Conservation (phyloP, 2,329 filamentous ascomycete species). For the Microsporum canis region DNA sequence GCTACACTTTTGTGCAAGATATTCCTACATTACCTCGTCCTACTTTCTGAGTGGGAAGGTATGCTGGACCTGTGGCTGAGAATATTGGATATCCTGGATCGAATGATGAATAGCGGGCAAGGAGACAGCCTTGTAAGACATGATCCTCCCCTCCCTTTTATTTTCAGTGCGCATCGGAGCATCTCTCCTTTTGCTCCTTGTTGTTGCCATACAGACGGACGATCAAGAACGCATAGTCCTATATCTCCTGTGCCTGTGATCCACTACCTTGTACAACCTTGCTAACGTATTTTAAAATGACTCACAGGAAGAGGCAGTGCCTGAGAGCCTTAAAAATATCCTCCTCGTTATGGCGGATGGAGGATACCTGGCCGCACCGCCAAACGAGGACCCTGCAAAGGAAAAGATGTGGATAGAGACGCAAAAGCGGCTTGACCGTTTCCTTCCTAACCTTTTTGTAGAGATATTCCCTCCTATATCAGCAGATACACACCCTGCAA, state of each 20-base stretch:
- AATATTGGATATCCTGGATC: constrained; percentile 89
- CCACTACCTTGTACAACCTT: neutral
- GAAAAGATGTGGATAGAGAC: constrained; percentile 51
- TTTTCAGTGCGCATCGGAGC: neutral
- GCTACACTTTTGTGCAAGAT: constrained; percentile 89
- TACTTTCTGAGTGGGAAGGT: constrained; percentile 73
- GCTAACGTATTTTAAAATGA: neutral
- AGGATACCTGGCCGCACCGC: constrained; percentile 62
- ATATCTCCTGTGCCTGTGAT: constrained; percentile 5
- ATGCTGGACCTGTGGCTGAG: constrained; percentile 86
- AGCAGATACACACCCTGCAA: neutral
- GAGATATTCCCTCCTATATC: constrained; percentile 44
- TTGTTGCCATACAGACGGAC: neutral
- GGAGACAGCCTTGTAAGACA: constrained; percentile 68
- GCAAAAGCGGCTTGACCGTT: constrained; percentile 47
- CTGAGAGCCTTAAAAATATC: constrained; percentile 92
- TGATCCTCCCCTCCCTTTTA: neutral
- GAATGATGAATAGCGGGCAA: constrained; percentile 90
- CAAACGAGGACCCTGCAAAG: constrained; percentile 40
- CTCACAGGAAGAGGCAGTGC: constrained; percentile 76
- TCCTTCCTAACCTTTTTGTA: constrained; percentile 47
- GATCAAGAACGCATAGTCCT: neutral
- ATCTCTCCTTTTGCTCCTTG: neutral
- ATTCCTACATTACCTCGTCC: constrained; percentile 82
- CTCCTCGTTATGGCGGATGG: constrained; percentile 88